Conservation (phyloP, 805 yeast species). For the Ogataea chonburiensis region DNA sequence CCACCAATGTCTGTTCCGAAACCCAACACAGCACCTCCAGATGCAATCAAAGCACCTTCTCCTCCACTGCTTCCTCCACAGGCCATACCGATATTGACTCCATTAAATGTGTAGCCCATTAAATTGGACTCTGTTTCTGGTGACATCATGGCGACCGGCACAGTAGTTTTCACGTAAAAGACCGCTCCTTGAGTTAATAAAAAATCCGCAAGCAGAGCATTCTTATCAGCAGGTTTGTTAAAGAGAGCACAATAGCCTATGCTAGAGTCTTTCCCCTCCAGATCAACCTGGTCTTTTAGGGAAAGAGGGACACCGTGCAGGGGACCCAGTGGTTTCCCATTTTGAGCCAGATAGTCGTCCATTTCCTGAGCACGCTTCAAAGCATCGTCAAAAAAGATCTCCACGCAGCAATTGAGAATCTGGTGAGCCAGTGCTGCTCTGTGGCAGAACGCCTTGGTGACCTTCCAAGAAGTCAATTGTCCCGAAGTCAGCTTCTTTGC, state of each 20-base stretch:
- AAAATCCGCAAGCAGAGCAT: constrained; percentile 31
- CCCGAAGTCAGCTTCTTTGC: constrained; percentile 31
- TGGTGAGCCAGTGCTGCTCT: constrained; percentile 61
- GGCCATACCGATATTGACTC: constrained; percentile 36
- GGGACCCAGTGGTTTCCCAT: constrained; percentile 56
- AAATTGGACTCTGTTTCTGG: constrained; percentile 40
- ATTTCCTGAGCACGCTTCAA: constrained; percentile 51
- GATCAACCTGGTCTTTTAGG: constrained; percentile 44
- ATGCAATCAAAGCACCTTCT: constrained; percentile 38
- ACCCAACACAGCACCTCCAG: constrained; percentile 35
- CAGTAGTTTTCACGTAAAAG: constrained; percentile 43
- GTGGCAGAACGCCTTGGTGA: constrained; percentile 55
- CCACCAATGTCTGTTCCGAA: constrained; percentile 43
- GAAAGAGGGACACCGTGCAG: constrained; percentile 62
- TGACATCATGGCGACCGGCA: constrained; percentile 44
- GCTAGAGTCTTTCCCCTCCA: constrained; percentile 48
- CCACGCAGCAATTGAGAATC: constrained; percentile 41
- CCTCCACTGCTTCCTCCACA: constrained; percentile 49
- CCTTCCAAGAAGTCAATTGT: constrained; percentile 43
- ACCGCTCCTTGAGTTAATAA: constrained; percentile 40
- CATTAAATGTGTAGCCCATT: constrained; percentile 37
- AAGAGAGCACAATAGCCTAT: constrained; percentile 46
- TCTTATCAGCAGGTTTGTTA: constrained; percentile 30
- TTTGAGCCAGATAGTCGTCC: constrained; percentile 47
- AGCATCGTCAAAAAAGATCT: constrained; percentile 57